Conservation (phyloP, 352 stramenopile genomes). For the Globisporangium alternatum region DNA sequence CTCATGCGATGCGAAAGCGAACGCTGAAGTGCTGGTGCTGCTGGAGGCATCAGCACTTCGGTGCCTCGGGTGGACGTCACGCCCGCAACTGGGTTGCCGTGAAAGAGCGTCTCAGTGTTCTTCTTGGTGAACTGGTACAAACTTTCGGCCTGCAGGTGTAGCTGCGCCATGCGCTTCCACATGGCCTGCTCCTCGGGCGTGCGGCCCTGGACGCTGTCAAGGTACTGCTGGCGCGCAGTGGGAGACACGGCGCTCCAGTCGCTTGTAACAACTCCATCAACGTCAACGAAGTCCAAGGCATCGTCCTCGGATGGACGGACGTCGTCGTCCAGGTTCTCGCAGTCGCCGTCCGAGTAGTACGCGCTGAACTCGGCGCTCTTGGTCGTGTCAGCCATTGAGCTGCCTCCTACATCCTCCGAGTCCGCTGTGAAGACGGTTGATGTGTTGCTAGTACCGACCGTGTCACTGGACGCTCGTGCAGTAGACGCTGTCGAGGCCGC, state of each 20-base stretch:
- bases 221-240: slow-evolving; percentile 3
- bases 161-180: slow-evolving; percentile 16
- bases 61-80: background rate
- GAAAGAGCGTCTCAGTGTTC: slow-evolving; percentile 8
- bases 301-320: slow-evolving; percentile 3
- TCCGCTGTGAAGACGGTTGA: background rate
- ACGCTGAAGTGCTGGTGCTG: background rate
- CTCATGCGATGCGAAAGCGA: slow-evolving; percentile 7
- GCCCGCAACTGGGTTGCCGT: background rate
- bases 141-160: slow-evolving; percentile 9
- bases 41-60: background rate
- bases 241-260: slow-evolving; percentile 1
- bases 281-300: background rate
- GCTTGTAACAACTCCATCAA: background rate
- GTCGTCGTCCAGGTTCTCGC: slow-evolving; percentile 1
- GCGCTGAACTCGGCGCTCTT: background rate
- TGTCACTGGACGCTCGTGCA: background rate
- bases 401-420: background rate
- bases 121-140: slow-evolving; percentile 16
- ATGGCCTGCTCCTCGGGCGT: slow-evolving; percentile 14
- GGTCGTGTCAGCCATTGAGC: background rate
- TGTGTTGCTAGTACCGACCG: background rate
- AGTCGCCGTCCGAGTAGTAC: background rate
- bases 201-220: slow-evolving; percentile 8
- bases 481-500: background rate